phyloP scores from a whole-genome alignment of 441 rosid genomes.

The Daphne laureola region DNA sequence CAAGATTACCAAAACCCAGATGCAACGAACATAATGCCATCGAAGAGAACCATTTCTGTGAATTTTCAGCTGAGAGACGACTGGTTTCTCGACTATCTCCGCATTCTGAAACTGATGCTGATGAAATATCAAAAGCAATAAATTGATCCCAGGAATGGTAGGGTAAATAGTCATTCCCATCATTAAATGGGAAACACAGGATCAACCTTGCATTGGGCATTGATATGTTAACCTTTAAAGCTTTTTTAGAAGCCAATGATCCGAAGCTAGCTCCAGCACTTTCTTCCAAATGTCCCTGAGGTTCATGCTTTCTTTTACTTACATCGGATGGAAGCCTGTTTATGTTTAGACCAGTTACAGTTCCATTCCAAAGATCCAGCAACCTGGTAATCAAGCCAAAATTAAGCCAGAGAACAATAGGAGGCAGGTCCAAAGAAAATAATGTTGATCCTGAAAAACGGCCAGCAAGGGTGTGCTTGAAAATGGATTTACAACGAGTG shows the following conservation, averaged over 20 bases:
- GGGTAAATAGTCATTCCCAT: conserved; percentile 28
- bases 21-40: conserved; percentile 41
- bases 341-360: conserved; percentile 25
- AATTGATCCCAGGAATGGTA: conserved; percentile 55
- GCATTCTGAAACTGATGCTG: conserved; percentile 32
- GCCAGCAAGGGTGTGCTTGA: conserved; percentile 35
- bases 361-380: conserved; percentile 46
- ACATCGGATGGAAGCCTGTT: conserved; percentile 18
- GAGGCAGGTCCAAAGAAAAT: conserved; percentile 69
- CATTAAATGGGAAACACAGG: conserved; percentile 65
- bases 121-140: conserved; percentile 56
- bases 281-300: conserved; percentile 23
- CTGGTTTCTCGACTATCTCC: conserved; percentile 24
- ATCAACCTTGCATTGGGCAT: conserved; percentile 66
- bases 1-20: conserved; percentile 47
- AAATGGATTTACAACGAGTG: conserved; percentile 36
- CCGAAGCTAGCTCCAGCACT: conserved; percentile 28
- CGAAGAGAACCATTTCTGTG: conserved; percentile 31
- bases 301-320: conserved; percentile 17
- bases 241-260: conserved; percentile 27
- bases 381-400: conserved; percentile 43
- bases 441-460: conserved; percentile 31
- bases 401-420: conserved; percentile 67
- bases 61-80: conserved; percentile 25
- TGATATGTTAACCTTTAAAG: conserved; percentile 48